Conservation (phyloP, 768 basidiomycete genomes). For the Tulasnella sp. region DNA sequence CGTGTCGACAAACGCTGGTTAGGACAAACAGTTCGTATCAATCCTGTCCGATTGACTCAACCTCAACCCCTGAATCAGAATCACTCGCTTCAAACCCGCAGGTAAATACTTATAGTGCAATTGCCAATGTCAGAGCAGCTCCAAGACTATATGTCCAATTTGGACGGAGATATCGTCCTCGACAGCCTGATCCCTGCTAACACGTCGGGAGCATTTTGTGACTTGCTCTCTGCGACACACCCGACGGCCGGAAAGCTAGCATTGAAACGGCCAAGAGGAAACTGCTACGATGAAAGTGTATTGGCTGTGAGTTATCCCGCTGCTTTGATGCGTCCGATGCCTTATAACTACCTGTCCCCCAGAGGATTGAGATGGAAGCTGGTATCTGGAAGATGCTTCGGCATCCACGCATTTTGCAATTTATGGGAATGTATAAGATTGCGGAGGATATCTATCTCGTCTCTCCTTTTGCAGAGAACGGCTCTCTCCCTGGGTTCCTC, state of each 20-base stretch:
- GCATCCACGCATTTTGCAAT: neutral
- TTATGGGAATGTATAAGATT: neutral
- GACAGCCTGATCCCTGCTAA: neutral
- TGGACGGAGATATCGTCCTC: neutral
- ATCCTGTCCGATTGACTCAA: too few relatives aligned
- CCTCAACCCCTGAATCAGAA: too few relatives aligned
- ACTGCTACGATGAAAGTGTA: neutral
- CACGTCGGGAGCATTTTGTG: neutral
- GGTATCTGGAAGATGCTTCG: neutral
- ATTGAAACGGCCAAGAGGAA: neutral
- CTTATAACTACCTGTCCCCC: too few relatives aligned
- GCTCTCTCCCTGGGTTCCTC: neutral
- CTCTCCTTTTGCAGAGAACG: neutral
- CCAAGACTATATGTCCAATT: neutral
- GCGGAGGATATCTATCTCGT: neutral
- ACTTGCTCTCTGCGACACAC: neutral
- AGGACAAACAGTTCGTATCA: too few relatives aligned
- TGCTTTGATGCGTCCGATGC: too few relatives aligned
- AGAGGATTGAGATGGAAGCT: neutral
- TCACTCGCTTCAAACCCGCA: too few relatives aligned
- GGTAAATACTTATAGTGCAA: too few relatives aligned
- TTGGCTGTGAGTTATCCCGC: neutral
- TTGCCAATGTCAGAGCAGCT: neutral
- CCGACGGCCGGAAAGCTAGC: neutral
- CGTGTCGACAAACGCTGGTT: too few relatives aligned